A percentile compares a stretch with the other conserved stretches of the same genome.
Conservation (phyloP, 306 rosid genomes). For the Castanea sativa region DNA sequence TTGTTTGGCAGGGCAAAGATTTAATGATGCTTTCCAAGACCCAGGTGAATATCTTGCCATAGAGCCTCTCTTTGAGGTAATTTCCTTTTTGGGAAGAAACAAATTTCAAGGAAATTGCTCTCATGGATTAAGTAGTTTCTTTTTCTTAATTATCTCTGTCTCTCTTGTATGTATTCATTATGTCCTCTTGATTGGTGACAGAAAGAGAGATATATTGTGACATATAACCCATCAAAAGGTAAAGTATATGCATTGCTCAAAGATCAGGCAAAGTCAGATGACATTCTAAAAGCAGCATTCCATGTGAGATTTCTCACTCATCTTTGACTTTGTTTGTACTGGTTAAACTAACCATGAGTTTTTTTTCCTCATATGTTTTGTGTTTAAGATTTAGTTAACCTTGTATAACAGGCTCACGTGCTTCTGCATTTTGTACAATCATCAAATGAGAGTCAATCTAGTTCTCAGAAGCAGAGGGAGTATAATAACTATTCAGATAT, state of each 20-base stretch:
- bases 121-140: neutral
- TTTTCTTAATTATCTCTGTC: conserved; percentile 8
- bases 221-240: conserved; percentile 73
- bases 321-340: conserved; percentile 15
- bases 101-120: too few relatives aligned
- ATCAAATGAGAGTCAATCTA: conserved; percentile 31
- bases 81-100: conserved; percentile 9
- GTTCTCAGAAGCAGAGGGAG: conserved; percentile 37
- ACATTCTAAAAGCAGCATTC: conserved; percentile 92
- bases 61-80: conserved; percentile 80
- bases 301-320: conserved; percentile 63
- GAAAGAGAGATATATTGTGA: conserved; percentile 85
- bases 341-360: neutral
- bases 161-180: conserved; percentile 20
- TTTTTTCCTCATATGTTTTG: conserved; percentile 4
- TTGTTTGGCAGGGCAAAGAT: conserved; percentile 65
- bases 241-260: conserved; percentile 93
- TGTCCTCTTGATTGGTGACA: conserved; percentile 36
- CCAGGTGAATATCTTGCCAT: conserved; percentile 74
- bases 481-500: conserved; percentile 30
- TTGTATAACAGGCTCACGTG: conserved; percentile 77
- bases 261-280: conserved; percentile 93
- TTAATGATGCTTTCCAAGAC: conserved; percentile 95
- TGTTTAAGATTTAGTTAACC: conserved; percentile 19
- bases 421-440: conserved; percentile 72